Conservation (phyloP, 768 basidiomycete genomes). For the Mycena leptocephala region DNA sequence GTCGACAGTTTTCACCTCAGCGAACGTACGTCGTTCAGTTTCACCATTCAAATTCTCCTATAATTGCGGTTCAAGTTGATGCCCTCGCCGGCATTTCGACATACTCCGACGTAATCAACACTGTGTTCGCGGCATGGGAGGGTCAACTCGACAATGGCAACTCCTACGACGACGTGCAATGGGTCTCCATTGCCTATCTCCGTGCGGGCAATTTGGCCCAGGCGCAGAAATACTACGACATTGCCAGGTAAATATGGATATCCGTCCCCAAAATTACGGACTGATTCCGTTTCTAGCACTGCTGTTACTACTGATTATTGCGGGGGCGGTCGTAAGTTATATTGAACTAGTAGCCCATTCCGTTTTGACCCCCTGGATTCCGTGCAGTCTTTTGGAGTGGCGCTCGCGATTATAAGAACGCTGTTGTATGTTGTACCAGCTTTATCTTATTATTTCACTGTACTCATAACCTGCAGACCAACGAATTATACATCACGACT, state of each 20-base stretch:
- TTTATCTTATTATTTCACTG: background rate
- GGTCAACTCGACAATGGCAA: constrained; percentile 31
- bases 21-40: constrained; percentile 18
- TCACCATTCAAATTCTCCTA: background rate
- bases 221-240: constrained; percentile 36
- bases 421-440: constrained; percentile 31
- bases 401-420: constrained; percentile 37
- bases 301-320: constrained; percentile 30
- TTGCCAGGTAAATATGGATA: constrained; percentile 3
- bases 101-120: constrained; percentile 30
- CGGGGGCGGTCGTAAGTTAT: constrained; percentile 34
- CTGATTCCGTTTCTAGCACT: background rate
- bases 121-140: constrained; percentile 28
- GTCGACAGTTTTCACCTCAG: constrained; percentile 32
- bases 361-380: background rate
- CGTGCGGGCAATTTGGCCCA: constrained; percentile 22
- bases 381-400: constrained; percentile 36
- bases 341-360: background rate
- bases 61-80: constrained; percentile 22
- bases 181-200: constrained; percentile 37
- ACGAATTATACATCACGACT: constrained; percentile 35
- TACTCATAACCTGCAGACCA: constrained; percentile 14
- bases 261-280: background rate
- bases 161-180: constrained; percentile 37
- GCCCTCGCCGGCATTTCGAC: constrained; percentile 21